Evolutionary conservation across 345 rosid species (phyloP).

Genomic region (Lumnitzera racemosa): DNA sequence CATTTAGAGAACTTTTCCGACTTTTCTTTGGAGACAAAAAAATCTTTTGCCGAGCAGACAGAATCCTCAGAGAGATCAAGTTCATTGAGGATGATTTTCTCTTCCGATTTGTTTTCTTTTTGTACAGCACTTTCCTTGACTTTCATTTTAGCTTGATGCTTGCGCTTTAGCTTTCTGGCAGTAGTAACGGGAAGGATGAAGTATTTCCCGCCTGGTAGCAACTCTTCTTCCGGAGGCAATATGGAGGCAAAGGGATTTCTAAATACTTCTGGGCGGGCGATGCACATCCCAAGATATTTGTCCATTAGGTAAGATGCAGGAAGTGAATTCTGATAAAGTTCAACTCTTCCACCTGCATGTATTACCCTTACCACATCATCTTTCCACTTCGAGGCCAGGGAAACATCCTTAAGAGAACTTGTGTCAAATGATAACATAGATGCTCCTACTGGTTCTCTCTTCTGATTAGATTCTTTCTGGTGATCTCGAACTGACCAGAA

Average conservation of each 20-base stretch:
- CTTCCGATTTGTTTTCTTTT: conserved; percentile 13
- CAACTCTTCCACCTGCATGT: conserved; percentile 48
- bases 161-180: conserved; percentile 32
- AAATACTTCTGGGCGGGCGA: conserved; percentile 52
- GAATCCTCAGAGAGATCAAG: conserved; percentile 23
- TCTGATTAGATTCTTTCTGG: conserved; percentile 7
- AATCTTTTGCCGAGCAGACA: conserved; percentile 36
- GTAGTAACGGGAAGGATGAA: conserved; percentile 39
- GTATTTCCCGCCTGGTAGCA: conserved; percentile 47
- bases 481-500: conserved; percentile 16
- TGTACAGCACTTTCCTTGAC: conserved; percentile 6
- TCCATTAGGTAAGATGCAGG: conserved; percentile 40
- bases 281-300: conserved; percentile 46
- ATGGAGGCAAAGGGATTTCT: conserved; percentile 33
- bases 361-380: conserved; percentile 37
- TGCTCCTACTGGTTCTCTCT: conserved; percentile 14
- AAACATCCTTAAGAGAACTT: conserved; percentile 14
- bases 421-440: conserved; percentile 14
- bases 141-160: conserved; percentile 16
- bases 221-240: conserved; percentile 30
- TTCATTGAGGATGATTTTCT: conserved; percentile 26
- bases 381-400: conserved; percentile 6
- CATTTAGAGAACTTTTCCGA: background rate
- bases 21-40: conserved; percentile 25
- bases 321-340: conserved; percentile 31